Evolutionary conservation across 306 rosid species (phyloP).

Genomic region (Pyrus pyrifolia): DNA sequence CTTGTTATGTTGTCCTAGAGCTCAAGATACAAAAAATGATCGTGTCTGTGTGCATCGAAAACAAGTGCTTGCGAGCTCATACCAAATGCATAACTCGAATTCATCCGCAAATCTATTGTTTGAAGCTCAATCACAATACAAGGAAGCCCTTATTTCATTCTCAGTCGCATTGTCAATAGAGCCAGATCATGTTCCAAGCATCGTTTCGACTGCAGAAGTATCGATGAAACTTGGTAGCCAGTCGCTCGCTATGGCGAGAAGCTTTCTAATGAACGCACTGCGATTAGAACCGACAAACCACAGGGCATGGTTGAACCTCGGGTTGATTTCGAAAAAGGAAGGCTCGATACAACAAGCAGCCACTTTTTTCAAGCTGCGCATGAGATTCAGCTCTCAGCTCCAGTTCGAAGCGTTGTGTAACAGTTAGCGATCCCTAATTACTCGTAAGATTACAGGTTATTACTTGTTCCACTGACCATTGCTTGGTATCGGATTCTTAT

Average conservation of each 20-base stretch:
- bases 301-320: constrained; percentile 71
- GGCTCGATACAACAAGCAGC: constrained; percentile 66
- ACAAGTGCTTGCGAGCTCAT: background rate
- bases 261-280: constrained; percentile 69
- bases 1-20: background rate
- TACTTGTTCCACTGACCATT: background rate
- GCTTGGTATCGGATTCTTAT: constrained; percentile 12
- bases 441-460: background rate
- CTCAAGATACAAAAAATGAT: background rate
- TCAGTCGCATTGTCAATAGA: constrained; percentile 57
- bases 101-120: constrained; percentile 42
- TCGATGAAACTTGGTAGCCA: constrained; percentile 49
- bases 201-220: constrained; percentile 59
- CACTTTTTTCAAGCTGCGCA: constrained; percentile 74
- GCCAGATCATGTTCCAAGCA: constrained; percentile 68
- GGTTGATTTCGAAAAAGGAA: constrained; percentile 57
- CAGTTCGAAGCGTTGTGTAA: constrained; percentile 47
- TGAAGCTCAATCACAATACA: constrained; percentile 50
- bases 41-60: constrained; percentile 1
- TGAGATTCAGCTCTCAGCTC: constrained; percentile 65
- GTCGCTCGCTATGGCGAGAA: constrained; percentile 65
- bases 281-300: constrained; percentile 72
- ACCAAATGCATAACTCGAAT: background rate
- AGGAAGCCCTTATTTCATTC: constrained; percentile 67
- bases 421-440: background rate